Base-by-base conservation (phyloP, 768 basidiomycete genomes). In the Suillus weaverae region DNA sequence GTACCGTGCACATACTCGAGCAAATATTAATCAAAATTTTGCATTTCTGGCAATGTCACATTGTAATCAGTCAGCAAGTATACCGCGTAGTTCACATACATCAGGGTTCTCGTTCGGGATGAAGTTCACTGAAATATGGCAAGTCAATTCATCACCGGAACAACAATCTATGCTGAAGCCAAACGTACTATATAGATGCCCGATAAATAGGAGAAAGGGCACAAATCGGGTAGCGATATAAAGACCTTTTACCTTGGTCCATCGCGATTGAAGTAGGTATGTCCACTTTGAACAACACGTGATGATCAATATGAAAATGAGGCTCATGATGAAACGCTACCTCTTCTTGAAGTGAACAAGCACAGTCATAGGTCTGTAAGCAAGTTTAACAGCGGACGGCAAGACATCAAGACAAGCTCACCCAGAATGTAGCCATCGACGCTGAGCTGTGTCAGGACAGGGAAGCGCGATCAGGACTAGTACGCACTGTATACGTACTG, bases 221-320 rank as follows among this genome's bases (percentile, higher is more conserved):
- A 38, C 5, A 26, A 18, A 26, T 39, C 56, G 14, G 5, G 56
- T 18, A 18, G 18, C 16, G 22, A 57, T 39, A 18, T 38, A 57
- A 11, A 57, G 56, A 3, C 38, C 56, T 26, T 57, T 57, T 10
- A 57, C 36, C 26, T 39, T 32, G 56, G 56, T 57, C 56, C 56
- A 57, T 9, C 36, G 56, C 56, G 56, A 57, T 39, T 18, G 56
- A 57, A 57, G 56, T 16, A 57, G 36, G 26, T 39, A 57, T 22
- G 56, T 57, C 56, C 56, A 57, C 56, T 57, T 18, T 18, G 36
- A 57, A 57, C 14, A 57, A 5, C 14, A 30, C 26, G 8, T 33
- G 30, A 32, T 48, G 13, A 22, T 48, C 13, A 48, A 13, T 14
- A 7, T 48, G 22, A 48, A 50, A 51, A 8, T 30, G 26, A 22